phyloP scores from a whole-genome alignment of 2,329 filamentous ascomycete genomes.

The Fusarium nygamai region DNA sequence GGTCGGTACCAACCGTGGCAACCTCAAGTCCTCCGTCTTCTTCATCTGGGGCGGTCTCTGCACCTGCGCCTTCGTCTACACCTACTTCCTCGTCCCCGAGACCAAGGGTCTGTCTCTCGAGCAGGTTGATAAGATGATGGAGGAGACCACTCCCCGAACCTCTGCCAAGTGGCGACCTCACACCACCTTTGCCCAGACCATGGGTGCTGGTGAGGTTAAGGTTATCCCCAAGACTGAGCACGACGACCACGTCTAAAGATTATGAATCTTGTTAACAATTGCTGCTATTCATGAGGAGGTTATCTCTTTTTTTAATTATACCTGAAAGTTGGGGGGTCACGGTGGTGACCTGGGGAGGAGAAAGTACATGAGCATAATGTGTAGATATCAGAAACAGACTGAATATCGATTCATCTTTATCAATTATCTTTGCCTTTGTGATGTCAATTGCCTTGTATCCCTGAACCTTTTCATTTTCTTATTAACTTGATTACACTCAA shows the following conservation, averaged over 20 bases:
- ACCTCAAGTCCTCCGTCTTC: slow-evolving; percentile 73
- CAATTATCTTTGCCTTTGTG: background rate
- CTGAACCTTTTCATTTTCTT: too few species aligned
- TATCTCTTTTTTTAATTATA: slow-evolving; percentile 24
- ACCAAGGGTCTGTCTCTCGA: slow-evolving; percentile 81
- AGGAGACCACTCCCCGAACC: slow-evolving; percentile 81
- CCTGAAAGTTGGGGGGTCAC: slow-evolving; percentile 5
- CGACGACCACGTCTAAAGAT: slow-evolving; percentile 45
- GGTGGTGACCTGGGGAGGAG: background rate
- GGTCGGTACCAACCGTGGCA: slow-evolving; percentile 54
- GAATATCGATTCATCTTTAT: slow-evolving; percentile 20
- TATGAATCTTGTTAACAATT: background rate
- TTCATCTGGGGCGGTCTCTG: slow-evolving; percentile 80
- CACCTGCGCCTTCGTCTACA: slow-evolving; percentile 67
- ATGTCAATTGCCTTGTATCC: background rate
- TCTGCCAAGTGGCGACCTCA: slow-evolving; percentile 80
- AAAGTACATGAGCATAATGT: slow-evolving; percentile 35
- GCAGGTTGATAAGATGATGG: slow-evolving; percentile 88
- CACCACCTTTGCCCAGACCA: slow-evolving; percentile 70
- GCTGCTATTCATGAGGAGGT: slow-evolving; percentile 3
- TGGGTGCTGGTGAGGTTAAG: slow-evolving; percentile 43
- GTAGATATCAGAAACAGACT: slow-evolving; percentile 38
- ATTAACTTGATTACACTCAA: background rate
- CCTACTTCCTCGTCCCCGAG: slow-evolving; percentile 79
- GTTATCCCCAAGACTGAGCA: slow-evolving; percentile 45